Evolutionary conservation across 768 basidiomycete species (phyloP).

Genomic region (Boletus rubropictus): DNA sequence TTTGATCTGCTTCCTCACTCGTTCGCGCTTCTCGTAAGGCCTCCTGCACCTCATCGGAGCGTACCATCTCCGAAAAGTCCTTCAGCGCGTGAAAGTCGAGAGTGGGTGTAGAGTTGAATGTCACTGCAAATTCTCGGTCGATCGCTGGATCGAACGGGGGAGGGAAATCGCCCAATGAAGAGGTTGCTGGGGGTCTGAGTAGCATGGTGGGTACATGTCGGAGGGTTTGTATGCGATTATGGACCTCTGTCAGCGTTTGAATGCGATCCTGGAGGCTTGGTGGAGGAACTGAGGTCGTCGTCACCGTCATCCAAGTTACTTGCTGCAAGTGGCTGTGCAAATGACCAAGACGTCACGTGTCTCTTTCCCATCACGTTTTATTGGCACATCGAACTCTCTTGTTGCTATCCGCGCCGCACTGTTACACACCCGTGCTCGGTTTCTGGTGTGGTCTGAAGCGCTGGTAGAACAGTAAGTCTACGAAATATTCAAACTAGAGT

Average conservation of each 20-base stretch:
- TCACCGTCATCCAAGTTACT: neutral
- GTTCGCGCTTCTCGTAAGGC: constrained; percentile 51
- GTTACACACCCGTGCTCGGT: no score
- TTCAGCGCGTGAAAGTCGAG: constrained; percentile 44
- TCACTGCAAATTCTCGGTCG: constrained; percentile 25
- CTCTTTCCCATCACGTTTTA: no score
- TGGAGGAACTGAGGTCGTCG: neutral
- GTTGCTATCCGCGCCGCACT: no score
- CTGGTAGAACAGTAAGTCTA: no score
- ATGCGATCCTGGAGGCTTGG: constrained; percentile 40
- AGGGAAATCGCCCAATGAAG: constrained; percentile 21
- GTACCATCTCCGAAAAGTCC: constrained; percentile 42
- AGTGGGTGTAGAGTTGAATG: constrained; percentile 25
- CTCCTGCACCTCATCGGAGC: constrained; percentile 50
- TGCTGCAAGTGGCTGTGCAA: constrained; percentile 17
- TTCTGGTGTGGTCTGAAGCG: no score
- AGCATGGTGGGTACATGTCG: constrained; percentile 44
- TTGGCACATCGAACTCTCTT: no score
- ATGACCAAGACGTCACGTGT: neutral
- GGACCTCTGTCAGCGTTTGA: constrained; percentile 42
- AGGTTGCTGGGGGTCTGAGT: constrained; percentile 34
- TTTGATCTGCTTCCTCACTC: constrained; percentile 49
- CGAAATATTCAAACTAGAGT: neutral
- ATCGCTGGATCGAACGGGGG: constrained; percentile 24
- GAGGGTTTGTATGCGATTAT: constrained; percentile 38